A percentile compares a stretch with the other conserved stretches of the same genome.
Conservation (phyloP, 2,329 filamentous ascomycete genomes). For the Cytospora mali region DNA sequence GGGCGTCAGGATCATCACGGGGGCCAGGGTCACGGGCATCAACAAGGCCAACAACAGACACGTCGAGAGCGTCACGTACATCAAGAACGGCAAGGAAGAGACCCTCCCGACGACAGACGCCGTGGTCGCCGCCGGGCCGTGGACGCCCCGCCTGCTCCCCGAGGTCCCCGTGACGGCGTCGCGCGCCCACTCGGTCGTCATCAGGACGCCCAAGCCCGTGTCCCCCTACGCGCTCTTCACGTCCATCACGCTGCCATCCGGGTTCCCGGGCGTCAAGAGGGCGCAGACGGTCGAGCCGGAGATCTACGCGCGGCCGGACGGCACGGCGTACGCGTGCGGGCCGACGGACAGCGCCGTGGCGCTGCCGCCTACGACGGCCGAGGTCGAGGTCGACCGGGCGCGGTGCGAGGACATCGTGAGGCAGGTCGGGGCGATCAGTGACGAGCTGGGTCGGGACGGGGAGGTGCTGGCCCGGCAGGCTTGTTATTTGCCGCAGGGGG, state of each 20-base stretch:
- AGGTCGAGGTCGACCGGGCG: conserved; percentile 65
- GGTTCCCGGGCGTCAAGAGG: conserved; percentile 45
- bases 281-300: conserved; percentile 64
- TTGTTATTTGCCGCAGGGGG: conserved; percentile 74
- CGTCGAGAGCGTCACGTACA: conserved; percentile 28
- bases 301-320: conserved; percentile 75
- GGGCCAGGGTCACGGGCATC: conserved; percentile 36
- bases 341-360: conserved; percentile 63
- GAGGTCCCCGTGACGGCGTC: conserved; percentile 44
- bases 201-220: conserved; percentile 45
- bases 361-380: conserved; percentile 61
- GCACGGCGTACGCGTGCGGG: conserved; percentile 77
- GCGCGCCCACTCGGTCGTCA: conserved; percentile 51
- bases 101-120: conserved; percentile 35
- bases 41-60: conserved; percentile 32
- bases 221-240: conserved; percentile 71
- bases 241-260: conserved; percentile 63
- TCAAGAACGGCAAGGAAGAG: conserved; percentile 28
- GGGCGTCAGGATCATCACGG: conserved; percentile 55
- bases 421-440: conserved; percentile 57
- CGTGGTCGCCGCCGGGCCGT: conserved; percentile 48
- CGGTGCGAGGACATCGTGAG: conserved; percentile 71
- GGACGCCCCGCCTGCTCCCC: conserved; percentile 48
- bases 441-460: conserved; percentile 58
- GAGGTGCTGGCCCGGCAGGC: conserved; percentile 67